Base-by-base conservation (phyloP, 441 rosid species). In the Rhodomyrtus psidioides region DNA sequence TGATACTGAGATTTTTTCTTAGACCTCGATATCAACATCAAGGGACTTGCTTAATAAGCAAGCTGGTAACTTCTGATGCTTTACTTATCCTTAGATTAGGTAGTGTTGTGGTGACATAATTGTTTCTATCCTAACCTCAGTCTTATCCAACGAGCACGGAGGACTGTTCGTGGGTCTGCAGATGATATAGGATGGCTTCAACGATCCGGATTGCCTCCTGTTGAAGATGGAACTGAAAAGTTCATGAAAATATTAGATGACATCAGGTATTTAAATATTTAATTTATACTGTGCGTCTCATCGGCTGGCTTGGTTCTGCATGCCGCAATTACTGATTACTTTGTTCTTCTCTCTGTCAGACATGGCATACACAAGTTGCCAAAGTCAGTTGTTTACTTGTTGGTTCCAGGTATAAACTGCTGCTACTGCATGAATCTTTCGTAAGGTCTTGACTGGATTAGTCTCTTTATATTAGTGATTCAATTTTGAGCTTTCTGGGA, bases 171-270 rank as follows among this genome's bases (percentile, higher is more conserved):
- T 79, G 99, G 99, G 75, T 96, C 99, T 19, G 96, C 98, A 59
- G 95, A 95, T 89, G 99, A 97, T 91, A 93, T 97, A 88, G 98
- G 99, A 82, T 97, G 99, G 99, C 91, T 97, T 87, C 95, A 93
- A 85, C 89, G 89, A 49, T 94, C 93, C 15, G 92, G 90, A 88
- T 93, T 96, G 96, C 98, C 99, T 88, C 90, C 95, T 62, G 95
- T 95, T 87, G 95, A 94, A 93, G 98, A 97, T 89, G 97, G 98
- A 88, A 95, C 98, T 85, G 95, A 90, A 86, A 92, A 91, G 86
- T 96, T 95, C 84, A 91, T 88, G 57, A 93, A 89, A 88, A 93
- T 97, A 91, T 94, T 97, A 83, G 93, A 94, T 74, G 89, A 94
- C 87, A 93, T 97, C 84, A 94, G 99, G 99, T 97, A 91, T 84